Evolutionary conservation across 768 basidiomycete genomes (phyloP), one percentile per base, ranked within the genome.

Genomic region (Auriculariales sp.): DNA sequence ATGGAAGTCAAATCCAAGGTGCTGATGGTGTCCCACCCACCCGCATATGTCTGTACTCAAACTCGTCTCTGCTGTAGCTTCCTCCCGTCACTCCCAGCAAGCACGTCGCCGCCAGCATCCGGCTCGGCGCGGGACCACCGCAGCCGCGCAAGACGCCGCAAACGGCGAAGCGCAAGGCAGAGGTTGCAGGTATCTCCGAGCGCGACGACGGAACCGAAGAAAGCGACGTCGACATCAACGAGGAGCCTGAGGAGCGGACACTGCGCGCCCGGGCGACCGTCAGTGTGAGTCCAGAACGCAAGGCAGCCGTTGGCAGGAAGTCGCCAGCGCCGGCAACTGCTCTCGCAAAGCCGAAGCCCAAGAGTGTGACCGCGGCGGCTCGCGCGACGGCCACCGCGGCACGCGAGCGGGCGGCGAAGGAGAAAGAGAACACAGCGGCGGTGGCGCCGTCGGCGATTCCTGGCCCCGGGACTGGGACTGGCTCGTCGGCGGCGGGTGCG

Each of bases 71-170:
- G 53, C 60, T 5, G 52, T 61, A 64, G 11, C 63, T 83, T 7
- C 83, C 81, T 4, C 86, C 86, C 12, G 83, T 90, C 28, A 91
- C 88, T 1, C 88, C 88, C 4, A 81, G 79, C 57, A 79, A 81
- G 51, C 82, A 88, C 56, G 71, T 87, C 50, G 82, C 82, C 9
- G 79, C 77, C 52, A 83, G 86, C 0, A 74, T 73, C 28, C 77
- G 73, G 15, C 84, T 86, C 19, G 39, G 39, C 22, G 74, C 76
- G 10, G 82, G 88, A 17, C 86, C 83, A 7, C 85, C 82, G 17
- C 89, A 88, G 60, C 88, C 84, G 28, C 79, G 81, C 56, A 95
- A 94, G 69, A 91, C 90, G 1, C 91, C 91, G 0, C 73, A 77
- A 49, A 71, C 78, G 42, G 89, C 91, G 65, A 78, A 84, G 59